Base-by-base conservation (phyloP, 345 rosid genomes). In the Fremontodendron californicum region DNA sequence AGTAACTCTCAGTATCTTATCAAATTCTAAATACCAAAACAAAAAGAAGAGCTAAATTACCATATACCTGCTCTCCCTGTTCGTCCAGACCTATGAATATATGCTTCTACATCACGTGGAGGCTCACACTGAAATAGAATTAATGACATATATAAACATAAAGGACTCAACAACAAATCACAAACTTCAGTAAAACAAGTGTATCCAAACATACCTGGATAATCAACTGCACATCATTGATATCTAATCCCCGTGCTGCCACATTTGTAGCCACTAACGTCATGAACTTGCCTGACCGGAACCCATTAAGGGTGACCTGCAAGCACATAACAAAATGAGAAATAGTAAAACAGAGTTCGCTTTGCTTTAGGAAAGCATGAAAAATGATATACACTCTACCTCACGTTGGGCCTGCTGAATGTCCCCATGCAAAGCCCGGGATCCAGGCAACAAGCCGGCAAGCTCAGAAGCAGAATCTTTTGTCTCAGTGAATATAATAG, bases 71-170 rank as follows among this genome's bases (percentile, higher is more conserved):
- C 99, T 87, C 99, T 91, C 82, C 99, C 99, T 3, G 99, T 96
- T 69, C 98, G 90, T 75, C 99, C 99, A 73, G 99, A 96, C 62
- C 99, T 90, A 86, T 96, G 99, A 25, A 96, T 96, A 48, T 96
- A 96, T 19, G 90, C 97, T 88, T 96, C 99, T 37, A 94, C 97
- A 63, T 94, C 99, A 55, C 97, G 97, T 15, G 99, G 99, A 54
- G 99, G 98, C 85, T 94, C 98, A 84, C 97, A 92, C 99, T 96
- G 66, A 43, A 86, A 78, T 19, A 78, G 10, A 67, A 60, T 62
- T 70, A 74, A 18, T 13, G 1, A n/a, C n/a, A 15, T 11, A 7
- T n/a, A 48, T 82, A 2, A 82, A 76, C 57, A 48, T 12, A 37
- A 39, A 31, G 6, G 39, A 43, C 55, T 1, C 0, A 19, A 27